These are phyloP conservation scores for Diaporthe caulivora DNA, from an alignment of 2,329 filamentous ascomycete genomes.

Conservation along the genomic window DNA sequence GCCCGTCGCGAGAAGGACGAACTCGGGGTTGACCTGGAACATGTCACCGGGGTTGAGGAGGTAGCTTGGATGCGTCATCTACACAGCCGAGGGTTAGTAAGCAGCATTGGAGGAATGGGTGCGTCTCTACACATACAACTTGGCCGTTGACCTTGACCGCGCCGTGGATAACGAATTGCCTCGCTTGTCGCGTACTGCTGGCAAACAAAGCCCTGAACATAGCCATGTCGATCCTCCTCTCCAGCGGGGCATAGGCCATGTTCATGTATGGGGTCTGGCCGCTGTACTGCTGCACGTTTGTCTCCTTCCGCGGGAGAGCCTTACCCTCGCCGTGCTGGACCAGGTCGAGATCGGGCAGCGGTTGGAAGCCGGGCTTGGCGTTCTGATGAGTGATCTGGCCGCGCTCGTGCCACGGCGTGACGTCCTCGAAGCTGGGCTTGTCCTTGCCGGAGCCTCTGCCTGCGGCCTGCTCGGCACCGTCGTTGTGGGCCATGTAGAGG, in stretches of 20 bases:
- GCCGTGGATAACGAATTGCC: constrained; percentile 94
- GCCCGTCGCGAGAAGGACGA: constrained; percentile 90
- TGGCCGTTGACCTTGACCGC: constrained; percentile 96
- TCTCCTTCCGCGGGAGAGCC: constrained; percentile 32
- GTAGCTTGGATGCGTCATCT: constrained; percentile 95
- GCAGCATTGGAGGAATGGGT: not conserved
- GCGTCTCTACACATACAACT: constrained; percentile 70
- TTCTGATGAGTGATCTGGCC: constrained; percentile 42
- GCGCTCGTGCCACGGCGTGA: constrained; percentile 39
- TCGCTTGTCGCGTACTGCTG: constrained; percentile 90
- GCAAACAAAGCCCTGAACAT: constrained; percentile 95
- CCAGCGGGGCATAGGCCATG: constrained; percentile 93
- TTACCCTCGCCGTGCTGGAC: constrained; percentile 32
- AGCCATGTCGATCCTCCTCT: constrained; percentile 92
- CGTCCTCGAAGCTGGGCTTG: constrained; percentile 34
- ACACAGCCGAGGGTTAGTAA: constrained; percentile 24
- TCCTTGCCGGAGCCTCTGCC: constrained; percentile 84
- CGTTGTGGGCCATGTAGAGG: constrained; percentile 80
- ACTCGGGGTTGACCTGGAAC: constrained; percentile 93
- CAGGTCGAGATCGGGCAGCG: constrained; percentile 18
- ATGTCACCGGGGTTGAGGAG: constrained; percentile 96
- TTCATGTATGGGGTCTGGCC: constrained; percentile 89
- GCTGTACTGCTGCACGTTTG: constrained; percentile 46
- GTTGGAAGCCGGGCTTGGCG: constrained; percentile 29
- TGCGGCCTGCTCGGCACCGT: constrained; percentile 85